A percentile compares a stretch with the other conserved stretches of the same genome.
phyloP scores from a whole-genome alignment of 1,139 yeast species.

The Suhomyces bribrorum region DNA sequence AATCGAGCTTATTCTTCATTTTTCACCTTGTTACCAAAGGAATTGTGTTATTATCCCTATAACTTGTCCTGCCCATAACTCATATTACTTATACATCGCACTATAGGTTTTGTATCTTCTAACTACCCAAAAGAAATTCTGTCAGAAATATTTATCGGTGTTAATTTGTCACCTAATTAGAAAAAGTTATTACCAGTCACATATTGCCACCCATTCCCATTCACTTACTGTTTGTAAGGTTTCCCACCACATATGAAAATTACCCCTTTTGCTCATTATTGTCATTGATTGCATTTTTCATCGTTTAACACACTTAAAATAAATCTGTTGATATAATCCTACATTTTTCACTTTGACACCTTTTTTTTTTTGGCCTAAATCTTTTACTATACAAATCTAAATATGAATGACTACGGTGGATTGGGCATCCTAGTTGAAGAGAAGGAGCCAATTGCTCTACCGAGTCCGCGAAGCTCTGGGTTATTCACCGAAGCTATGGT shows the following conservation, averaged over 20 bases:
- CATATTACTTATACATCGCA: neutral
- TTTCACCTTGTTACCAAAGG: no score
- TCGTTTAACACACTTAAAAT: neutral
- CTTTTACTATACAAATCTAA: neutral
- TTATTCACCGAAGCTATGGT: neutral
- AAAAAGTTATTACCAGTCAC: neutral
- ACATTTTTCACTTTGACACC: no score
- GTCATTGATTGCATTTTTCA: neutral
- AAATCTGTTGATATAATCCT: neutral
- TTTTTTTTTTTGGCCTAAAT: no score
- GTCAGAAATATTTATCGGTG: neutral
- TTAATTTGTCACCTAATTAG: neutral
- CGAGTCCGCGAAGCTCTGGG: neutral
- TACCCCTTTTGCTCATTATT: neutral
- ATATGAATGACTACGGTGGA: constrained; percentile 18
- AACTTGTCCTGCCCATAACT: neutral
- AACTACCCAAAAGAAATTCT: neutral
- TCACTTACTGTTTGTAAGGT: neutral
- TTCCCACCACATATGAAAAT: neutral
- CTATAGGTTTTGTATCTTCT: neutral
- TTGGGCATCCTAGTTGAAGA: constrained; percentile 19
- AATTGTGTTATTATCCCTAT: neutral
- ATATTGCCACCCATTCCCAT: neutral
- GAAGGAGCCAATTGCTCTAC: constrained; percentile 9
- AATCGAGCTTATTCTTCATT: no score